Conservation (phyloP, 768 basidiomycete genomes). For the Dentipellis fragilis region DNA sequence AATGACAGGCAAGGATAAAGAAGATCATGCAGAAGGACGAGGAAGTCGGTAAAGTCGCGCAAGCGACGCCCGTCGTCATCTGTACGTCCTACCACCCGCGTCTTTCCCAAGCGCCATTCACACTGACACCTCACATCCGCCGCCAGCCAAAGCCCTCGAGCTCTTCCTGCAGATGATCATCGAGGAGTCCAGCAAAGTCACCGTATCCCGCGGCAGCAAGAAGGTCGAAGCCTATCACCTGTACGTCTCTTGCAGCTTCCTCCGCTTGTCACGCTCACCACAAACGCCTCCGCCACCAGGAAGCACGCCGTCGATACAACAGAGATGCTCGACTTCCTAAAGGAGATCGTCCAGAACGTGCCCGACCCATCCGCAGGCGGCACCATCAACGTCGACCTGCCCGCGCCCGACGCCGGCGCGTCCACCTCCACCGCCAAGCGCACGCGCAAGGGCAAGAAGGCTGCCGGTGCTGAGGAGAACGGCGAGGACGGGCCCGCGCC, state of each 20-base stretch:
- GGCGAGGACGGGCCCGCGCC: constrained; percentile 27
- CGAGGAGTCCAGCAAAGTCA: constrained; percentile 74
- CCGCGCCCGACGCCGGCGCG: constrained; percentile 47
- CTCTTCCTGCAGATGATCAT: constrained; percentile 82
- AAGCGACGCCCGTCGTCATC: constrained; percentile 92
- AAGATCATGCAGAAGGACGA: constrained; percentile 99
- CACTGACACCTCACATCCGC: background rate
- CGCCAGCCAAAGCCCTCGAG: constrained; percentile 84
- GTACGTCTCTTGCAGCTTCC: constrained; percentile 37
- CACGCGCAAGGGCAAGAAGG: constrained; percentile 52
- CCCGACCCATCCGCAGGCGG: constrained; percentile 84
- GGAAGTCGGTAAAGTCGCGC: constrained; percentile 96
- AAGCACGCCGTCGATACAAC: constrained; percentile 88
- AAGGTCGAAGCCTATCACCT: constrained; percentile 90
- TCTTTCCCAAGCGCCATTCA: background rate
- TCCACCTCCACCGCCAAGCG: constrained; percentile 25
- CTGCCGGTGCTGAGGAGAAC: constrained; percentile 29
- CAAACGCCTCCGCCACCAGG: constrained; percentile 28
- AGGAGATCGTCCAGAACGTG: constrained; percentile 79
- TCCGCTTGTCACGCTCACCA: background rate
- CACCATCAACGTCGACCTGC: constrained; percentile 61
- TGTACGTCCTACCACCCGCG: constrained; percentile 44
- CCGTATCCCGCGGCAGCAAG: constrained; percentile 67
- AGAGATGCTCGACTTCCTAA: constrained; percentile 88
- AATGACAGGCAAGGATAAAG: constrained; percentile 86